Percentiles rank a stretch among this genome's conserved stretches.
Conservation (phyloP, 1,284 basidiomycete species). For the Wolfiporia cocos region DNA sequence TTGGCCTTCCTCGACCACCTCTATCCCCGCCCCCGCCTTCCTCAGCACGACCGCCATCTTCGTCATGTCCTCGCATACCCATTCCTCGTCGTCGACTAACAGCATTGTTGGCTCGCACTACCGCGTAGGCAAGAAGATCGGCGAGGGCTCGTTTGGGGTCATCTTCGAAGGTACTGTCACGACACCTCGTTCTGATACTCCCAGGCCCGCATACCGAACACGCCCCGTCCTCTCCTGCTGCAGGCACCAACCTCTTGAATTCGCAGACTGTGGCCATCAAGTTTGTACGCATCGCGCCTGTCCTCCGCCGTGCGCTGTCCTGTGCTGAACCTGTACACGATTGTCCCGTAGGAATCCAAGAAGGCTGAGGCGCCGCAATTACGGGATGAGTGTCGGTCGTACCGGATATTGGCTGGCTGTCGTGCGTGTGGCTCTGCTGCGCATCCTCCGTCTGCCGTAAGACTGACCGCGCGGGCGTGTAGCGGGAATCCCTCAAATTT, state of each 20-base stretch:
- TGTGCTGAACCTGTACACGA: conserved; percentile 5
- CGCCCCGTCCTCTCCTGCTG: conserved; percentile 5
- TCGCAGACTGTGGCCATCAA: conserved; percentile 97
- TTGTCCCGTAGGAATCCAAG: conserved; percentile 70
- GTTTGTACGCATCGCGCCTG: conserved; percentile 65
- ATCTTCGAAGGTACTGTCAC: conserved; percentile 81
- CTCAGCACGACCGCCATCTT: conserved; percentile 34
- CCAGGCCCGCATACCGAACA: conserved; percentile 4
- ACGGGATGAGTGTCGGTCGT: conserved; percentile 94
- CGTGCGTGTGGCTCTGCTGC: conserved; percentile 48
- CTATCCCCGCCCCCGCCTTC: conserved; percentile 20
- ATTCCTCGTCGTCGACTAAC: conserved; percentile 50
- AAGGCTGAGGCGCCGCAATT: conserved; percentile 97
- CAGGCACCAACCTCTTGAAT: conserved; percentile 92
- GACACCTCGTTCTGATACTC: conserved; percentile 4
- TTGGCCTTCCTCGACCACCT: conserved; percentile 16
- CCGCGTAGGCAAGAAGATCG: conserved; percentile 80
- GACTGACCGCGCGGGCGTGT: conserved; percentile 6
- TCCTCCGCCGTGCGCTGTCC: conserved; percentile 3
- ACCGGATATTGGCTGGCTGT: conserved; percentile 91
- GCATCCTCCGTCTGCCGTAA: neutral
- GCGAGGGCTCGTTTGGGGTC: conserved; percentile 91
- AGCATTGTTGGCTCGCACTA: conserved; percentile 78
- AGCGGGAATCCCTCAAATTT: conserved; percentile 93
- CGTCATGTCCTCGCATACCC: conserved; percentile 49